Evolutionary conservation across 495 filamentous ascomycete species (phyloP).

Genomic region (Penicillium nucicola): DNA sequence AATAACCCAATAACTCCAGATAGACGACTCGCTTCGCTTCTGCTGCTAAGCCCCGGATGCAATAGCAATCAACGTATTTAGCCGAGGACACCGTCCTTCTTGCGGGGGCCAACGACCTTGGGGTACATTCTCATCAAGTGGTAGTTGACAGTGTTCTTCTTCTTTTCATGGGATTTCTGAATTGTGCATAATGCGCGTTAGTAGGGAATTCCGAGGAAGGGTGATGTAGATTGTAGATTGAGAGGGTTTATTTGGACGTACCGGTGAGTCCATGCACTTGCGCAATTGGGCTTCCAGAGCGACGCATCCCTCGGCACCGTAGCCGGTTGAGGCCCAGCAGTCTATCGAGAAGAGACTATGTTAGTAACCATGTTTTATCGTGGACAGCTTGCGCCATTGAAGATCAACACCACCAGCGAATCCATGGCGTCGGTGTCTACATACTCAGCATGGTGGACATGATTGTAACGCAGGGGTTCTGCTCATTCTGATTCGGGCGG

Average conservation of each 20-base stretch:
- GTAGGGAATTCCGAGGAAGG: not conserved
- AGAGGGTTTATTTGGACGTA: constrained; percentile 26
- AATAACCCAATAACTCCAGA: constrained; percentile 23
- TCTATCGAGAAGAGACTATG: constrained; percentile 45
- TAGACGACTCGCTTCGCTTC: constrained; percentile 8
- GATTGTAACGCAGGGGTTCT: constrained; percentile 75
- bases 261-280: constrained; percentile 89
- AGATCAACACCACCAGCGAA: not conserved
- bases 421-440: constrained; percentile 21
- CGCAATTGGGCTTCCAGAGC: constrained; percentile 77
- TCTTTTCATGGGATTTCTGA: constrained; percentile 61
- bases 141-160: constrained; percentile 92
- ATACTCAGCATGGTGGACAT: constrained; percentile 91
- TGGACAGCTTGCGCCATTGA: not conserved
- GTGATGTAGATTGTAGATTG: too few relatives aligned
- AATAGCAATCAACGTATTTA: constrained; percentile 19
- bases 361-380: not conserved
- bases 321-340: constrained; percentile 92
- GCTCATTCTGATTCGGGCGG: constrained; percentile 69
- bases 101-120: constrained; percentile 68
- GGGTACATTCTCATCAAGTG: constrained; percentile 85
- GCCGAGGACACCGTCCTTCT: constrained; percentile 55
- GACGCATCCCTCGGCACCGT: constrained; percentile 69
- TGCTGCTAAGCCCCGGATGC: constrained; percentile 1
- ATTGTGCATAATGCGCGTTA: constrained; percentile 10